phyloP scores from a whole-genome alignment of 116 monocot species.

The Posidonia oceanica region DNA sequence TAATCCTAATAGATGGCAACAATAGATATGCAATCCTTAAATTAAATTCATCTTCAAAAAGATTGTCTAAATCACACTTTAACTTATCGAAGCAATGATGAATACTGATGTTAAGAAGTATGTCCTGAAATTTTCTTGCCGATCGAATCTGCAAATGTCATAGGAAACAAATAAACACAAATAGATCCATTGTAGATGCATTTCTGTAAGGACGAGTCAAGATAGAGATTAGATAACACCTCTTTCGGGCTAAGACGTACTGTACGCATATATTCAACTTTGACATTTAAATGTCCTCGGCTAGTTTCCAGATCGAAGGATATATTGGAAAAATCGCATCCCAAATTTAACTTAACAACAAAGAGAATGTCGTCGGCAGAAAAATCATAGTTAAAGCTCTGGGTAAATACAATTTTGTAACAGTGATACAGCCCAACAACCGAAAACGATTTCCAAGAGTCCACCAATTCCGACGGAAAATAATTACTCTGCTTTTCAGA shows the following conservation, averaged over 20 bases:
- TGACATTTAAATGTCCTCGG: conserved; percentile 19
- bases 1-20: conserved; percentile 25
- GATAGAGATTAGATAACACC: conserved; percentile 11
- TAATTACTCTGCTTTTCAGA: conserved; percentile 25
- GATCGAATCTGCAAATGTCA: conserved; percentile 24
- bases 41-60: conserved; percentile 7
- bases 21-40: conserved; percentile 38
- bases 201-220: background rate
- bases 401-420: conserved; percentile 36
- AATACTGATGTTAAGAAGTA: conserved; percentile 34
- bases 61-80: conserved; percentile 7
- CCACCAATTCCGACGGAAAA: conserved; percentile 38
- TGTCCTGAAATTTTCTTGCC: conserved; percentile 40
- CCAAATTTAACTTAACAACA: conserved; percentile 43
- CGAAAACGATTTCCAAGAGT: conserved; percentile 44
- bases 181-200: background rate
- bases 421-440: conserved; percentile 33
- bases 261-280: conserved; percentile 22
- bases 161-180: background rate
- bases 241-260: conserved; percentile 32
- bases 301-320: conserved; percentile 33
- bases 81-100: conserved; percentile 19
- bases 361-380: conserved; percentile 26
- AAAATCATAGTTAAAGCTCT: conserved; percentile 8
- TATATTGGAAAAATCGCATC: conserved; percentile 22